Evolutionary conservation across 73 alveolate species (phyloP), one percentile per base, ranked within the genome.

Genomic region (Blepharisma japonicum): DNA sequence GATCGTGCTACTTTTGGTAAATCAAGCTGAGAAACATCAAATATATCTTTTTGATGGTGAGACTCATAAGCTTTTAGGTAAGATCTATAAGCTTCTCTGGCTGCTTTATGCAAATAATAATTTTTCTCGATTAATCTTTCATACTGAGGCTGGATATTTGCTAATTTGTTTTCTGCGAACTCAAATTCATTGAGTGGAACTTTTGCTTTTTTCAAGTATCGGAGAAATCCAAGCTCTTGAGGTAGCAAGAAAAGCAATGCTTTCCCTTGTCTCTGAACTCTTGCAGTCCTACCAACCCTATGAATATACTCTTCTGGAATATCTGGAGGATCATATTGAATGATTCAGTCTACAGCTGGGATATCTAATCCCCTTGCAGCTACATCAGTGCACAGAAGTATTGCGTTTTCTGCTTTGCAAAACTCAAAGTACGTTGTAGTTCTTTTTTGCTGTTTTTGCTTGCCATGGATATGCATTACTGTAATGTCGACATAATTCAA

Each of bases 291-390:
- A 54, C 99, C 99, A 0, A 98, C 99, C 77, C 99, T 83, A 88
- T 98, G 99, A 53, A 98, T 95, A 81, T 98, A 98, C 86, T 98
- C 99, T 87, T 94, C 96, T 23, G 99, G 98, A 77, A 96, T 99
- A 94, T 98, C 99, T n/a, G 99, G 99, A 25, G 99, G 99, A 81
- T 98, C 99, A 85, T 90, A 98, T 89, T 97, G 92, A 72, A 94
- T 89, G 66, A 94, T 96, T 97, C 98, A 95, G 78, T 93, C 97
- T 25, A 80, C 89, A 6, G 80, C 94, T 71, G 97, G 86, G 76
- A 90, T 68, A 90, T 90, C 97, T 82, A 87, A 70, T 78, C 97
- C 99, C 85, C 99, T 92, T 55, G 98, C 98, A 6, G 99, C 99
- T 6, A 98, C 99, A 88, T 98, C 99, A 14, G 99, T 98, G 78